Evolutionary conservation across 2,329 filamentous ascomycete species (phyloP).

Genomic region (Botryotinia calthae): DNA sequence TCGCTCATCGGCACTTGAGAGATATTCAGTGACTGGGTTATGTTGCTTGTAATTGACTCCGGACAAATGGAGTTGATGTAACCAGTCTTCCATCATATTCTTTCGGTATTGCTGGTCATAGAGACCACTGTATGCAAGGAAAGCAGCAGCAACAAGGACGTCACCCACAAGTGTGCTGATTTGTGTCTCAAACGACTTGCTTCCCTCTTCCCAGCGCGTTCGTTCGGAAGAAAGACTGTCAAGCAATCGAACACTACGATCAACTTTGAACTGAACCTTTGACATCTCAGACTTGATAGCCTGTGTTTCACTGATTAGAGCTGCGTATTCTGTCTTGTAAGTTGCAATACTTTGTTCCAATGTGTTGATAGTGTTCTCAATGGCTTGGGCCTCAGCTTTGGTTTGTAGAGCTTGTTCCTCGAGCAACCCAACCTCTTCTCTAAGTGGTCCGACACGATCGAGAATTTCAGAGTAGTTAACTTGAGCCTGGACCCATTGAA

Average conservation of each 20-base stretch:
- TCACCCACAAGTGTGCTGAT: conserved; percentile 96
- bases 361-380: conserved; percentile 79
- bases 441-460: conserved; percentile 86
- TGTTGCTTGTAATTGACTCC: conserved; percentile 89
- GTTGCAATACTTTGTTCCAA: conserved; percentile 88
- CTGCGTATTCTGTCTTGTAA: conserved; percentile 95
- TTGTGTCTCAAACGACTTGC: conserved; percentile 96
- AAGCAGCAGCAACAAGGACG: conserved; percentile 92
- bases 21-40: conserved; percentile 92
- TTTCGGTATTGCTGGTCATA: conserved; percentile 99
- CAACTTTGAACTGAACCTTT: conserved; percentile 95
- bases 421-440: conserved; percentile 82
- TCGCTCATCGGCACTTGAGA: conserved; percentile 93
- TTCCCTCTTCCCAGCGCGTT: conserved; percentile 91
- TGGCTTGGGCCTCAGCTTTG: conserved; percentile 87
- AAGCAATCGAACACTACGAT: conserved; percentile 88
- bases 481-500: conserved; percentile 96
- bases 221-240: conserved; percentile 95
- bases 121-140: conserved; percentile 92
- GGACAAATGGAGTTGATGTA: conserved; percentile 88
- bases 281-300: conserved; percentile 97
- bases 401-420: conserved; percentile 89
- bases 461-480: conserved; percentile 98
- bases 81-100: conserved; percentile 96
- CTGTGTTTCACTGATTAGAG: conserved; percentile 93